A percentile compares a stretch with the other conserved stretches of the same genome.
phyloP scores from a whole-genome alignment of 2,329 filamentous ascomycete species.

The Ceratocystis albifundus region DNA sequence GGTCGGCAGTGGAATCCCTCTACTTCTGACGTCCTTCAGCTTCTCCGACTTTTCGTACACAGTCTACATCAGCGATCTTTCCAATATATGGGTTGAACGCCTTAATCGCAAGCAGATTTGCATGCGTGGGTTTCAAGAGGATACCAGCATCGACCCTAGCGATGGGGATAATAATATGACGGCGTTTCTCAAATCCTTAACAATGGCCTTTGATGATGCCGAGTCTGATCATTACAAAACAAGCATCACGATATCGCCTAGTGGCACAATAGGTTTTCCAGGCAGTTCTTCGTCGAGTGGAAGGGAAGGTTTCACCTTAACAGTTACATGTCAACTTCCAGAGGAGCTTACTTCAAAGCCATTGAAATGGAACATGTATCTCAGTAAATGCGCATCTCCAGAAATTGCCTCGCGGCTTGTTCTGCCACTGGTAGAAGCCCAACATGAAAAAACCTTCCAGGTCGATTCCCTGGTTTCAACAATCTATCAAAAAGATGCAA shows the following conservation, averaged over 20 bases:
- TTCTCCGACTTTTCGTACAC: slow-evolving; percentile 49
- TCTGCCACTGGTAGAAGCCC: slow-evolving; percentile 40
- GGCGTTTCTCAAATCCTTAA: slow-evolving; percentile 54
- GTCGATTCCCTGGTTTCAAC: slow-evolving; percentile 35
- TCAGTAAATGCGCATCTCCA: slow-evolving; percentile 38
- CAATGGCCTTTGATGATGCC: slow-evolving; percentile 40
- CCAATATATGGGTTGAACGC: slow-evolving; percentile 59
- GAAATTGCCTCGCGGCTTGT: slow-evolving; percentile 40
- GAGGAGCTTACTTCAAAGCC: slow-evolving; percentile 40
- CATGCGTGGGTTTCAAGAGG: slow-evolving; percentile 47
- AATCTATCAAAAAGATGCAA: slow-evolving; percentile 41
- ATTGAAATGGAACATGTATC: slow-evolving; percentile 53
- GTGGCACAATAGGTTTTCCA: slow-evolving; percentile 18
- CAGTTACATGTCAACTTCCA: slow-evolving; percentile 51
- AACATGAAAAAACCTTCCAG: slow-evolving; percentile 34
- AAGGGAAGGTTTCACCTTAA: slow-evolving; percentile 39
- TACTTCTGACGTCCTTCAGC: slow-evolving; percentile 50
- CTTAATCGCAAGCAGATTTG: slow-evolving; percentile 52
- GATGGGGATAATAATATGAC: slow-evolving; percentile 55
- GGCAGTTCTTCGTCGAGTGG: slow-evolving; percentile 27
- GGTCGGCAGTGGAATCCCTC: slow-evolving; percentile 38
- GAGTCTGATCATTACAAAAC: slow-evolving; percentile 36
- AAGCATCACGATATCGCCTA: slow-evolving; percentile 35
- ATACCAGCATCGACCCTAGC: slow-evolving; percentile 62
- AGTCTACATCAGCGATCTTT: slow-evolving; percentile 58